Evolutionary conservation across 1,284 basidiomycete species (phyloP).

Genomic region (Leccinum colubrinum): DNA sequence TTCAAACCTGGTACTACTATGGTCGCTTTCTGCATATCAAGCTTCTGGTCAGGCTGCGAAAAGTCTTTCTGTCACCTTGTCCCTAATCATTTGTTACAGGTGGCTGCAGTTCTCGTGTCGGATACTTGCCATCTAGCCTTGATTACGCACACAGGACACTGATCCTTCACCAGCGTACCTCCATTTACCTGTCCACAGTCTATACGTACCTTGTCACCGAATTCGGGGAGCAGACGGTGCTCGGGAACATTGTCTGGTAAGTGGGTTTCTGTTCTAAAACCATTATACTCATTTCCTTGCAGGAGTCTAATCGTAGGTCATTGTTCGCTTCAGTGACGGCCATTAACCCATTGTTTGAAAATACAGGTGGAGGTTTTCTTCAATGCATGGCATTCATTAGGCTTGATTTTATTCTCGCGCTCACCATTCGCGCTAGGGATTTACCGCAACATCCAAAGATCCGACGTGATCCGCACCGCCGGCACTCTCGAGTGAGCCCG

Average conservation of each 20-base stretch:
- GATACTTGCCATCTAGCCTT: conserved; percentile 57
- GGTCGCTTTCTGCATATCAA: conserved; percentile 45
- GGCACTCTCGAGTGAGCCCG: no score
- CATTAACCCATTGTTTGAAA: neutral
- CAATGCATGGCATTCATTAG: conserved; percentile 23
- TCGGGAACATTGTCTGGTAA: conserved; percentile 48
- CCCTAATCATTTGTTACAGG: conserved; percentile 32
- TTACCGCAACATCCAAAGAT: conserved; percentile 27
- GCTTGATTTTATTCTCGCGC: conserved; percentile 9
- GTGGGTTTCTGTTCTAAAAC: conserved; percentile 8
- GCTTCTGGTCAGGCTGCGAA: conserved; percentile 36
- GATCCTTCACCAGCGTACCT: neutral
- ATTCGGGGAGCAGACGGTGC: conserved; percentile 29
- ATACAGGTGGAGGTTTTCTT: conserved; percentile 38
- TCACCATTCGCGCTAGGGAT: conserved; percentile 22
- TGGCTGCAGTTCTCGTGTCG: conserved; percentile 47
- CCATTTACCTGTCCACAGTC: conserved; percentile 33
- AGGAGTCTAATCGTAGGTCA: conserved; percentile 50
- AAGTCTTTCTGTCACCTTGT: neutral
- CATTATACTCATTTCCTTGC: conserved; percentile 1
- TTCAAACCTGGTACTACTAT: conserved; percentile 61
- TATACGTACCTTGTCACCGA: conserved; percentile 46
- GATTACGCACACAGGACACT: conserved; percentile 50
- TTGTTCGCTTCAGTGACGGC: neutral
- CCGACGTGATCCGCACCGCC: no score